A percentile compares a stretch with the other conserved stretches of the same genome.
Evolutionary conservation across 2,329 filamentous ascomycete species (phyloP).

Genomic region (Exophiala sp.): DNA sequence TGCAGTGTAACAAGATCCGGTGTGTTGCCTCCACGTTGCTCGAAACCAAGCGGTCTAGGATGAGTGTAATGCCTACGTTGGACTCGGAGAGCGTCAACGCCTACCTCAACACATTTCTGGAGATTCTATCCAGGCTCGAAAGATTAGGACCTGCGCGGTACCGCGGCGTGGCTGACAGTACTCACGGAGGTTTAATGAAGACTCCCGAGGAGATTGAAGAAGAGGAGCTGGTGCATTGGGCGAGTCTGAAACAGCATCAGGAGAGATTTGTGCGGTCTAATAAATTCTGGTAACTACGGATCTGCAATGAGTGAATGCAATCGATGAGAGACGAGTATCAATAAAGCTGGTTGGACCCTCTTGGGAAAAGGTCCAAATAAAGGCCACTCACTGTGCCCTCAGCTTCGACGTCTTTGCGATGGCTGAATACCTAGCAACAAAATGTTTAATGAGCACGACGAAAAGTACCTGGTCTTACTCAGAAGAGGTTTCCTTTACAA

Average conservation of each 20-base stretch:
- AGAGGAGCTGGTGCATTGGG: constrained; percentile 70
- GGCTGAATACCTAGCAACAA: no score
- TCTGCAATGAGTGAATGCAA: not conserved
- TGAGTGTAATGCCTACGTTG: constrained; percentile 41
- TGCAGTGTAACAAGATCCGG: constrained; percentile 71
- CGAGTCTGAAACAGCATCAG: constrained; percentile 72
- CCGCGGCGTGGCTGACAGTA: constrained; percentile 17
- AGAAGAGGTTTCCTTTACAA: no score
- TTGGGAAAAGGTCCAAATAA: no score
- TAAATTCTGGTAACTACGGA: constrained; percentile 12
- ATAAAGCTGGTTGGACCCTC: not conserved
- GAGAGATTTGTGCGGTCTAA: constrained; percentile 52
- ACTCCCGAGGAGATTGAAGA: constrained; percentile 59
- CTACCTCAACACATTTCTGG: constrained; percentile 15
- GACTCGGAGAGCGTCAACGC: constrained; percentile 33
- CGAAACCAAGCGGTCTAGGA: constrained; percentile 51
- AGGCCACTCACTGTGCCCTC: no score
- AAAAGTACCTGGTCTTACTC: no score
- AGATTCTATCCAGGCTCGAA: constrained; percentile 14
- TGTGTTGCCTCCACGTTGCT: constrained; percentile 76
- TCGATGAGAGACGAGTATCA: constrained; percentile 10
- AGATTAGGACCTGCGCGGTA: constrained; percentile 12
- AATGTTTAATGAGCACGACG: no score
- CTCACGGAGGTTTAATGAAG: constrained; percentile 12
- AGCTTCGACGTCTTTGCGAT: no score